Evolutionary conservation across 768 basidiomycete genomes (phyloP), one percentile per base, ranked within the genome.

Genomic region (Pleurotus tuber-regium): DNA sequence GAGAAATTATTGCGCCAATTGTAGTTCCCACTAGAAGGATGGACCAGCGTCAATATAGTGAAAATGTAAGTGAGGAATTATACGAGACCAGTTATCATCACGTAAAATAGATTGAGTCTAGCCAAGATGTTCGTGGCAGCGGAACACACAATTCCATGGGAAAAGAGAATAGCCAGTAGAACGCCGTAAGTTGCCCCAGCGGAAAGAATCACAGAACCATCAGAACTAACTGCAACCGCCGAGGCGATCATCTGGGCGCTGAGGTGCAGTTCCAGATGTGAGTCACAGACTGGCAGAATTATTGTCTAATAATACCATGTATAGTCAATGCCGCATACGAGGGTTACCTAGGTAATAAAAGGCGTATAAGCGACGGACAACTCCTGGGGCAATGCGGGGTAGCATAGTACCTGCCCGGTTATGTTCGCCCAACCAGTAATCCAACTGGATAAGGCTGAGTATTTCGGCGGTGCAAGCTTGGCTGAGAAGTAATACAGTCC

Each of bases 401-500:
- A 23, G 53, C 38, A 59, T 26, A 18, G 51, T 21, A 82, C 68
- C 62, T 82, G 86, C 23, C 86, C 86, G 10, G 85, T 87, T 35
- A 87, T 76, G 56, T 88, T 88, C 11, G 86, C 56, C 56, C 56
- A 57, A 25, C 56, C 81, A 40, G 82, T 83, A 47, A 83, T 76
- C 81, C 82, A 83, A 56, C 84, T 82, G 1, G 84, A 80, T 46
- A 89, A 66, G 5, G 84, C 74, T 2, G 83, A 74, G 50, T 81
- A 80, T 58, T 76, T 72, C 4, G 75, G 74, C 1, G 85, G 83
- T 2, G 87, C 87, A 38, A 89, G 65, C 61, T 85, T 88, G 0
- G 87, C 84, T 2, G 87, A 84, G 65, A 88, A 89, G 63, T 88
- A 89, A 63, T 89, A 89, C 14, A 89, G 70, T 0, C 87, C 87